Evolutionary conservation across 2,329 filamentous ascomycete species (phyloP), one percentile per base, ranked within the genome.

Genomic region (Xylariales sp.): DNA sequence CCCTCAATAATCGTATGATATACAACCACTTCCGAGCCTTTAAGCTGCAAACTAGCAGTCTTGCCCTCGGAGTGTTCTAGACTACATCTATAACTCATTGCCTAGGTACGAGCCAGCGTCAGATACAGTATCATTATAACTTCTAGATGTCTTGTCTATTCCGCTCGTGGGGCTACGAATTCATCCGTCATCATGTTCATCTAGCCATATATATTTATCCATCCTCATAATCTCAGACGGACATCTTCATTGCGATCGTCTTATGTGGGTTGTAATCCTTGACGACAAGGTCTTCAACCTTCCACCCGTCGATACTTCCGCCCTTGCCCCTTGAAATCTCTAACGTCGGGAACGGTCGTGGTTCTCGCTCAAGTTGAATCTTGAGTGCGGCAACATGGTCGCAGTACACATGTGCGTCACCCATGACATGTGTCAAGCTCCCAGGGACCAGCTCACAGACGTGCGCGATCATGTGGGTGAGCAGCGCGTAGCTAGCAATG

Each of bases 231-330:
- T 65, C 58, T 69, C 63, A 94, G 66, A 98, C 95, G 77, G 93
- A 97, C 96, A 99, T 99, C 84, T 98, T 97, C 96, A 99, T 99
- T 52, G 92, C 87, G 82, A 99, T 97, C 5, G 87, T 87, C 83
- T 94, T 95, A 80, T 97, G 93, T 64, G 96, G 95, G 57, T 94
- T 88, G 79, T 99, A 99, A 0, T 91, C 94, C 75, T 92, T 86
- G 5, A 99, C 87, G 66, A 91, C 89, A 78, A 99, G 95, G 69
- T 99, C 94, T 72, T 97, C 93, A 1, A 89, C 84, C 78, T 89
- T 90, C 94, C 96, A 98, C 0, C 93, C 93, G 78, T 99, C 96
- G 74, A 98, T 93, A 72, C 87, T 91, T 1, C 91, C 90, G 0
- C 89, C 88, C 68, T 89, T 84, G 65, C 91, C 88, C 56, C 89